Percentiles rank a stretch among this genome's conserved stretches.
Evolutionary conservation across 108 stramenopile genomes (phyloP).

Genomic region (Skeletonema costatum): DNA sequence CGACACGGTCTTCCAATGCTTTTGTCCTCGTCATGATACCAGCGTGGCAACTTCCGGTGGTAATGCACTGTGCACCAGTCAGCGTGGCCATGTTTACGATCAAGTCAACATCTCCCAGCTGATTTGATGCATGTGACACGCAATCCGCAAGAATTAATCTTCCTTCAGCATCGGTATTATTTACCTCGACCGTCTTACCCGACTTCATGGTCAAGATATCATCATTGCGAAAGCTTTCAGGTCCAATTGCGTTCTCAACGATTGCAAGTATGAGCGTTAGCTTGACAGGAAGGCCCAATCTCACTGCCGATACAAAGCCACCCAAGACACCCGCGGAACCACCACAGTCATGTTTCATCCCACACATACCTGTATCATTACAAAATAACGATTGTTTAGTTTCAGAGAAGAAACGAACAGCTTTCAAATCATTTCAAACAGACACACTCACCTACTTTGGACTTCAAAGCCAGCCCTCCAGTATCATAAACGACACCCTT

Average conservation of each 20-base stretch:
- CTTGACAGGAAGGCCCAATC: slow-evolving; percentile 27
- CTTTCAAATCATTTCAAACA: too few relatives aligned
- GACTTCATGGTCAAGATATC: slow-evolving; percentile 69
- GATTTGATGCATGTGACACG: slow-evolving; percentile 78
- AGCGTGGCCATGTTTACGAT: slow-evolving; percentile 92
- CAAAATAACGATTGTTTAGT: too few relatives aligned
- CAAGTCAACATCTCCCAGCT: slow-evolving; percentile 56
- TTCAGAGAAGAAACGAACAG: too few relatives aligned
- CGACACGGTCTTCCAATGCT: slow-evolving; percentile 59
- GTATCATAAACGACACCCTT: slow-evolving; percentile 95
- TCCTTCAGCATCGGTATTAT: slow-evolving; percentile 93
- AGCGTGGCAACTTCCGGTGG: slow-evolving; percentile 86
- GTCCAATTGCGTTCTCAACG: slow-evolving; percentile 87
- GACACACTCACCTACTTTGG: slow-evolving; percentile 46
- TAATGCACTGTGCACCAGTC: slow-evolving; percentile 85
- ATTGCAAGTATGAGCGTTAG: slow-evolving; percentile 66
- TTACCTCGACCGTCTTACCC: slow-evolving; percentile 81
- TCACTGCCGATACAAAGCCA: slow-evolving; percentile 74
- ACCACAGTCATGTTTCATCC: slow-evolving; percentile 80
- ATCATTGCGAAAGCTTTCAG: slow-evolving; percentile 83
- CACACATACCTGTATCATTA: slow-evolving; percentile 32
- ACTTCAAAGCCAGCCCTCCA: slow-evolving; percentile 76
- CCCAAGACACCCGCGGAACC: slow-evolving; percentile 84
- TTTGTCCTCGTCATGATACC: slow-evolving; percentile 76
- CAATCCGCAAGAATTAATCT: slow-evolving; percentile 84